phyloP scores from a whole-genome alignment of 139 green algal species.

The Cymbomonas tetramitiformis region DNA sequence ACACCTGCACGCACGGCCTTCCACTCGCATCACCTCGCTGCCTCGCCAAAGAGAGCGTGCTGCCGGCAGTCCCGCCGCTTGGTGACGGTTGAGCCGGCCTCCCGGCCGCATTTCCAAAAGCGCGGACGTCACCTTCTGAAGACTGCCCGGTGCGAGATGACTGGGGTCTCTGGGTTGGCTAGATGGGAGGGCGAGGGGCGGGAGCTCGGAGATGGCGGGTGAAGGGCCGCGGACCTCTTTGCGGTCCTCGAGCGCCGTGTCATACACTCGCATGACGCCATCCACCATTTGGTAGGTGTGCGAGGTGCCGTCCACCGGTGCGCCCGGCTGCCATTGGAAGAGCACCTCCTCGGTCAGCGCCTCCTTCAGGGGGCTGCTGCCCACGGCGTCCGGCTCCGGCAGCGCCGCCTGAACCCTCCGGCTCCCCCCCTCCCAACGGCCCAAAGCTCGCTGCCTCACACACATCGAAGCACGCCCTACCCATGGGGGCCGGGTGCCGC shows the following conservation, averaged over 20 bases:
- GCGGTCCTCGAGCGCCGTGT: constrained; percentile 10
- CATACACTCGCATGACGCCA: constrained; percentile 72
- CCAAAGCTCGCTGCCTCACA: no score
- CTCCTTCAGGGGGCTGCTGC: neutral
- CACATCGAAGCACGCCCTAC: no score
- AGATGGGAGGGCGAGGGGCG: constrained; percentile 9
- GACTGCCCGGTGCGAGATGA: neutral
- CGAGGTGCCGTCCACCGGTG: no score
- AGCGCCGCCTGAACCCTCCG: constrained; percentile 5
- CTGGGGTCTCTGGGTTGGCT: neutral
- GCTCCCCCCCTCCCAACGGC: no score
- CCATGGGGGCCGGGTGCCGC: no score
- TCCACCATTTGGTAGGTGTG: constrained; percentile 66
- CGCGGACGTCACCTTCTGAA: neutral
- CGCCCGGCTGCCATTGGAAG: constrained; percentile 36
- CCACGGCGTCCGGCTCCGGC: neutral
- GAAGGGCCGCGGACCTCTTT: neutral
- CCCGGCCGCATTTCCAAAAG: no score
- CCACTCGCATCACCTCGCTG: neutral
- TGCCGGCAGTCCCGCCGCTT: neutral
- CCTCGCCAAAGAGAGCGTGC: neutral
- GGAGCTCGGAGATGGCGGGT: constrained; percentile 12
- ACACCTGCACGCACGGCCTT: constrained; percentile 1
- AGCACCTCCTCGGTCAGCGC: constrained; percentile 25
- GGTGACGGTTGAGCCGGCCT: neutral